A percentile compares a stretch with the other conserved stretches of the same genome.
Conservation (phyloP, 495 filamentous ascomycete genomes). For the Talaromyces adpressus region DNA sequence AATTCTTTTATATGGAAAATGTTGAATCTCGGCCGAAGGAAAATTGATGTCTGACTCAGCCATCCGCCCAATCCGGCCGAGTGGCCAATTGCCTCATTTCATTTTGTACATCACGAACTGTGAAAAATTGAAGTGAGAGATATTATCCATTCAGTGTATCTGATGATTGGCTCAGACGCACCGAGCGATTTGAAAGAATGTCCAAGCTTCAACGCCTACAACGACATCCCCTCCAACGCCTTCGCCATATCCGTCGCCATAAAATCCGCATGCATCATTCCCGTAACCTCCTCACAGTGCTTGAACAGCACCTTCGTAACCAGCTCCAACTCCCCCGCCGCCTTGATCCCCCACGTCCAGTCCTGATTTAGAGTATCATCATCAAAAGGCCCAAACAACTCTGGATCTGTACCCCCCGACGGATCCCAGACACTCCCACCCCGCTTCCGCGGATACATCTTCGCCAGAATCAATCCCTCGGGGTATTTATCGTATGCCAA, state of each 20-base stretch:
- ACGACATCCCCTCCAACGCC: neutral
- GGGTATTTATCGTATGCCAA: neutral
- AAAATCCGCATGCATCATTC: neutral
- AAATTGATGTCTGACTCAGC: neutral
- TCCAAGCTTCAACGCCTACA: neutral
- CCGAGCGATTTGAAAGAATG: neutral
- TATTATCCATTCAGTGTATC: neutral
- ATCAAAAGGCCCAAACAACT: neutral
- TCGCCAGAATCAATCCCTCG: neutral
- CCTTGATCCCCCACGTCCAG: neutral
- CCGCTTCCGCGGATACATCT: neutral
- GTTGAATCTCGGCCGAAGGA: slow-evolving; percentile 1
- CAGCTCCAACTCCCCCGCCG: neutral
- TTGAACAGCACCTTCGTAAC: neutral
- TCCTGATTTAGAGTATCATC: neutral
- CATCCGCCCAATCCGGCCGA: slow-evolving; percentile 1
- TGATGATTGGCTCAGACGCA: neutral
- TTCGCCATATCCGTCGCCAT: neutral
- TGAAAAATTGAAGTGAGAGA: no score
- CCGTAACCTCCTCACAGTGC: neutral
- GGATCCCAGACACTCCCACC: neutral
- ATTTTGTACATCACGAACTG: neutral
- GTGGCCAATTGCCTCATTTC: neutral
- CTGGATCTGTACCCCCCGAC: neutral
- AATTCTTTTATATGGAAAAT: neutral